Conservation (phyloP, 331 rosid genomes). For the Malus hybrid region DNA sequence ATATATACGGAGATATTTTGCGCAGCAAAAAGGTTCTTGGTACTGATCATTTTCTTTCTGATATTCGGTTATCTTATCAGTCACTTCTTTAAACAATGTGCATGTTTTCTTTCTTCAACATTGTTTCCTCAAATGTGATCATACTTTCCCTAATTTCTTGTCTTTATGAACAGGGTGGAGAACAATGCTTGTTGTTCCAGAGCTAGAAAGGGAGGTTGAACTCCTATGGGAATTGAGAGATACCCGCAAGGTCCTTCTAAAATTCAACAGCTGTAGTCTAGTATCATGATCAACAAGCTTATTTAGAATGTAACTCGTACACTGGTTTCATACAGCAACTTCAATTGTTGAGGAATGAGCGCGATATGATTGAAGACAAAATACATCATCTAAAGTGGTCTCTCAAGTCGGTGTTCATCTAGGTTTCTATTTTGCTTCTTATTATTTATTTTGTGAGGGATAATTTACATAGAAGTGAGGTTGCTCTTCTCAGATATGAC, state of each 20-base stretch:
- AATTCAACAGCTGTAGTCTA: neutral
- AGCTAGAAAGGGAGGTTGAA: constrained; percentile 86
- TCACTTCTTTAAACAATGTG: neutral
- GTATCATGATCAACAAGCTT: neutral
- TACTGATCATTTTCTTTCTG: constrained; percentile 25
- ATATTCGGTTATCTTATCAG: neutral
- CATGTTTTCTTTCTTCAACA: neutral
- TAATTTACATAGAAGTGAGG: constrained; percentile 4
- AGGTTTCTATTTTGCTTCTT: neutral
- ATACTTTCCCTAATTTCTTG: neutral
- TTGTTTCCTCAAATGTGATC: neutral
- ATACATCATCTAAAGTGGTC: constrained; percentile 79
- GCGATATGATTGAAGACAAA: constrained; percentile 79
- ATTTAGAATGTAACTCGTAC: neutral
- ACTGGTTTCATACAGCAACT: constrained; percentile 49
- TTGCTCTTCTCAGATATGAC: constrained; percentile 43
- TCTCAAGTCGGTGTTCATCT: constrained; percentile 53
- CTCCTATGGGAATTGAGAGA: constrained; percentile 74
- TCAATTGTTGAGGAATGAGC: constrained; percentile 67
- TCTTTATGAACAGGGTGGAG: constrained; percentile 76
- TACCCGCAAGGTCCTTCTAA: constrained; percentile 67
- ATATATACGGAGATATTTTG: constrained; percentile 93
- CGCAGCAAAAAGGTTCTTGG: constrained; percentile 99
- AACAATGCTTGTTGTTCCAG: constrained; percentile 99
- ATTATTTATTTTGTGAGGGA: neutral